Percentiles rank a stretch among this genome's conserved stretches.
Evolutionary conservation across 441 rosid species (phyloP).

Genomic region (Eruca vesicaria): DNA sequence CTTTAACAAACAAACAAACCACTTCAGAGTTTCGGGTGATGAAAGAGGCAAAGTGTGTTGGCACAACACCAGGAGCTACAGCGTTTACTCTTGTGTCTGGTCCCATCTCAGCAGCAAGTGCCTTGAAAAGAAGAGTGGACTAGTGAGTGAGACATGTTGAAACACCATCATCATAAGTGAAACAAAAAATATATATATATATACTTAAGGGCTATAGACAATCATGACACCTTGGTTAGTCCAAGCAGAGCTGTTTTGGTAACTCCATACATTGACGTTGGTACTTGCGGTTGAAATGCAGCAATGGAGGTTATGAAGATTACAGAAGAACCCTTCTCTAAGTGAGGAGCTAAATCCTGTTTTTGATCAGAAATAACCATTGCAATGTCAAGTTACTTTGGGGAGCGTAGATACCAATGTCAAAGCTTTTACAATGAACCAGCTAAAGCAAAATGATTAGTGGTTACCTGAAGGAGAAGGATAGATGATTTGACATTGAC

Average conservation of each 20-base stretch:
- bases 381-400: background rate
- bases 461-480: constrained; percentile 54
- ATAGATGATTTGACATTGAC: constrained; percentile 72
- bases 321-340: constrained; percentile 77
- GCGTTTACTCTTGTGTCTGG: constrained; percentile 79
- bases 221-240: constrained; percentile 64
- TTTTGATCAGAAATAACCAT: background rate
- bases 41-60: constrained; percentile 71
- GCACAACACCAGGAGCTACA: constrained; percentile 89
- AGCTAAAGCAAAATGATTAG: background rate
- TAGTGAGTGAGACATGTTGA: background rate
- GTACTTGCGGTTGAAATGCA: constrained; percentile 58
- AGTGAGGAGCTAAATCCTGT: constrained; percentile 78
- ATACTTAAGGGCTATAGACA: background rate
- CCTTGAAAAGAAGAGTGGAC: constrained; percentile 39
- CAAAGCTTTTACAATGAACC: background rate
- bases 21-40: constrained; percentile 43
- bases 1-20: constrained; percentile 29
- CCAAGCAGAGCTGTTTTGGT: constrained; percentile 95
- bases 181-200: background rate
- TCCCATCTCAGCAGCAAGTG: constrained; percentile 81
- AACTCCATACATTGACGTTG: constrained; percentile 92
- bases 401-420: background rate
- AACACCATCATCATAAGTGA: background rate
- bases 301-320: constrained; percentile 74